These are phyloP conservation scores for Cyberlindnera petersonii DNA, from an alignment of 805 yeast species.

Conservation along the genomic window DNA sequence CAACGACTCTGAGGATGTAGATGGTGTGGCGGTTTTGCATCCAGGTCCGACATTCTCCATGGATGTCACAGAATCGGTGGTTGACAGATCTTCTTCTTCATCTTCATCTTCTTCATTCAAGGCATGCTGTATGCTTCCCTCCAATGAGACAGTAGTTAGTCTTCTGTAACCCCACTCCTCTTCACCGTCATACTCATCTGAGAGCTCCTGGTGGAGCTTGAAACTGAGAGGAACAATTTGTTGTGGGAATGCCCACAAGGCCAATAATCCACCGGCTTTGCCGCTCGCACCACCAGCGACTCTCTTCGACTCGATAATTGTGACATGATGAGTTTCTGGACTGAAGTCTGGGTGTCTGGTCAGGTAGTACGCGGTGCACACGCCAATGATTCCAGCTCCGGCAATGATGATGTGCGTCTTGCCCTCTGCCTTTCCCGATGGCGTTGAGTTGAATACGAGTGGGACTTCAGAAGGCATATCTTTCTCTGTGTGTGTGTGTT, in stretches of 20 bases:
- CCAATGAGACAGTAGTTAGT: constrained; percentile 79
- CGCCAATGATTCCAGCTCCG: constrained; percentile 96
- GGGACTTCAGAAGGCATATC: constrained; percentile 3
- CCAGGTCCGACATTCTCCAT: constrained; percentile 16
- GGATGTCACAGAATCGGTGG: constrained; percentile 4
- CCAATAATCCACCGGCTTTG: constrained; percentile 93
- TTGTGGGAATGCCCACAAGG: constrained; percentile 96
- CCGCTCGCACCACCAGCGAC: constrained; percentile 98
- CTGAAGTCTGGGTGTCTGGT: constrained; percentile 80
- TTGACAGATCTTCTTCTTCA: constrained; percentile 7
- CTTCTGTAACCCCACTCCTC: constrained; percentile 91
- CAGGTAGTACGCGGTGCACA: constrained; percentile 86
- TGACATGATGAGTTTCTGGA: constrained; percentile 69
- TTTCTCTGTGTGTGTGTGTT: not conserved
- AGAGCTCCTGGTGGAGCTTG: constrained; percentile 76
- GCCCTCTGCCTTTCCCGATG: constrained; percentile 36
- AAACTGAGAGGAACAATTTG: constrained; percentile 89
- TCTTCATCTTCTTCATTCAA: constrained; percentile 22
- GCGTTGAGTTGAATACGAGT: constrained; percentile 25
- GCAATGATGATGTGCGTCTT: constrained; percentile 79
- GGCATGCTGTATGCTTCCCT: constrained; percentile 61
- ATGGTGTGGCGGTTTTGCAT: constrained; percentile 17
- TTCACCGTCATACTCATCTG: constrained; percentile 77
- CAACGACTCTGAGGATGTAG: constrained; percentile 13
- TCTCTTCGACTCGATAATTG: constrained; percentile 81